phyloP scores from a whole-genome alignment of 2,329 filamentous ascomycete genomes.

The Cercospora sp. region DNA sequence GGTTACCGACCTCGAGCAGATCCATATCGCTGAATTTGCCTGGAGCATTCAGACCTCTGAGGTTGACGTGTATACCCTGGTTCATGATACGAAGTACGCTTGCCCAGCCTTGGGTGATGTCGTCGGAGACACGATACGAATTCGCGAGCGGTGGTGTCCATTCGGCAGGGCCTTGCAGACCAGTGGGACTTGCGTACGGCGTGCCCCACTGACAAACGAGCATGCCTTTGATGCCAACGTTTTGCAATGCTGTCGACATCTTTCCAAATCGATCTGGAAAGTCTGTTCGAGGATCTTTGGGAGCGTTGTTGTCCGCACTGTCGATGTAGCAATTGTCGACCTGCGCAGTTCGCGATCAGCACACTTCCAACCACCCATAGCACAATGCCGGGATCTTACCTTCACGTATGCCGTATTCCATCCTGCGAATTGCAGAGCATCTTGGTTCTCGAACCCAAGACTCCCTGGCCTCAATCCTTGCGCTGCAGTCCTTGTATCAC shows the following conservation, averaged over 20 bases:
- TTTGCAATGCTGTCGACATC: slow-evolving; percentile 32
- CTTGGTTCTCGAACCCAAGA: slow-evolving; percentile 30
- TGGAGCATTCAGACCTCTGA: slow-evolving; percentile 31
- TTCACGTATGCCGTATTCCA: slow-evolving; percentile 36
- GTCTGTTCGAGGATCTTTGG: slow-evolving; percentile 35
- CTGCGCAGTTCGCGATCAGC: background rate
- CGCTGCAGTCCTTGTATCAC: slow-evolving; percentile 27
- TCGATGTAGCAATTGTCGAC: slow-evolving; percentile 39
- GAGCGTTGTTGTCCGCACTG: slow-evolving; percentile 27
- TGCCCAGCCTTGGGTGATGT: slow-evolving; percentile 35
- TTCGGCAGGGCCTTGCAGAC: slow-evolving; percentile 34
- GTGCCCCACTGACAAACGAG: slow-evolving; percentile 31
- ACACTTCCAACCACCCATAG: background rate
- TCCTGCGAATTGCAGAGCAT: slow-evolving; percentile 32
- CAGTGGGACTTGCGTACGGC: slow-evolving; percentile 30
- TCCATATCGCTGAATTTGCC: slow-evolving; percentile 36
- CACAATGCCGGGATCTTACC: background rate
- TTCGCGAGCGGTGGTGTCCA: slow-evolving; percentile 37
- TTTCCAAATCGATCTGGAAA: slow-evolving; percentile 32
- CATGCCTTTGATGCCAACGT: slow-evolving; percentile 36
- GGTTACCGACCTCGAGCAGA: slow-evolving; percentile 35
- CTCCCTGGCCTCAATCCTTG: slow-evolving; percentile 21
- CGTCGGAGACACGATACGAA: slow-evolving; percentile 36
- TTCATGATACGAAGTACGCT: slow-evolving; percentile 37
- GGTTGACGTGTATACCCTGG: slow-evolving; percentile 34